Percentiles rank a stretch among this genome's conserved stretches.
These are phyloP conservation scores for Piloderma croceum DNA, from an alignment of 768 basidiomycete genomes.

Conservation along the genomic window DNA sequence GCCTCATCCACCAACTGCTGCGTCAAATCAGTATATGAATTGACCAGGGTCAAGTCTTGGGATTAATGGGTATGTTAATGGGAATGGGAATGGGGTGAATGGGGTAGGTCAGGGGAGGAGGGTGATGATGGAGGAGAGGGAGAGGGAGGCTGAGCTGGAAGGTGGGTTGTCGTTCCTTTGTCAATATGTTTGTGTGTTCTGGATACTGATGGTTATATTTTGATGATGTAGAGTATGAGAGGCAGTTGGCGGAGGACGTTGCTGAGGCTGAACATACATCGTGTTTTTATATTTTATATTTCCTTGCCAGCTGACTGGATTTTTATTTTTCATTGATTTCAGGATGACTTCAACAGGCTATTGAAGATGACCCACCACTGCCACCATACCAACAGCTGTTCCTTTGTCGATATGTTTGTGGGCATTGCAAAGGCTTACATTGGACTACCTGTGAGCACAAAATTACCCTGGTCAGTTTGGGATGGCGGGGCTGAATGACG, in stretches of 20 bases:
- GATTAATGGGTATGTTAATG: conserved; percentile 21
- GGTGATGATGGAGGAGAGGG: conserved; percentile 39
- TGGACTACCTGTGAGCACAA: no score
- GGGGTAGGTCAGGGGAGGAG: conserved; percentile 34
- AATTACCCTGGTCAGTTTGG: background rate
- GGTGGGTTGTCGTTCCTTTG: conserved; percentile 27
- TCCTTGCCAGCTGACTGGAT: no score
- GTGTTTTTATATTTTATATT: conserved; percentile 9
- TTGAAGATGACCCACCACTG: conserved; percentile 16
- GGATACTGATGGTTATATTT: background rate
- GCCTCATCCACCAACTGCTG: conserved; percentile 7
- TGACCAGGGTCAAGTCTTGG: conserved; percentile 44
- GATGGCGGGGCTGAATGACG: background rate
- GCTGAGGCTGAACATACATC: conserved; percentile 38
- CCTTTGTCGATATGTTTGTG: no score
- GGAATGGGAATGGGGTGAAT: no score
- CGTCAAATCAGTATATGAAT: no score
- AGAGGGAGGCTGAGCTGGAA: conserved; percentile 37
- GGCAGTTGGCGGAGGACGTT: conserved; percentile 22
- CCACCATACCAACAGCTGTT: conserved; percentile 12
- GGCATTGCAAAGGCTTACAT: no score
- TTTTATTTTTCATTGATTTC: conserved; percentile 6
- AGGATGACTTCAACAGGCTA: conserved; percentile 16
- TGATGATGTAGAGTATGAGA: conserved; percentile 19
- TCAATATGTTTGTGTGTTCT: background rate